Conservation (phyloP, 768 basidiomycete species). For the Cyathus striatus region DNA sequence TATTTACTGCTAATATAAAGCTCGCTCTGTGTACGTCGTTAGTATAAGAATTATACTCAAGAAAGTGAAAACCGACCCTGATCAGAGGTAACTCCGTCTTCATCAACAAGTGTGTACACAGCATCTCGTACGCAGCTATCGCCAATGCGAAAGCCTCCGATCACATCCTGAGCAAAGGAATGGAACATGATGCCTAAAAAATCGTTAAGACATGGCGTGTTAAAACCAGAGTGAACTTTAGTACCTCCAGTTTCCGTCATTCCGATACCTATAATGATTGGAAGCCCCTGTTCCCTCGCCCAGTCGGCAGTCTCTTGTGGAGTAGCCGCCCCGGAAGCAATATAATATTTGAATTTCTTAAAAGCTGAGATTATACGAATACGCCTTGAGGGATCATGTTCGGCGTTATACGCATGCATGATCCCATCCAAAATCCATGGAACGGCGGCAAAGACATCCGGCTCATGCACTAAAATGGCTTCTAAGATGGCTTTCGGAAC, state of each 20-base stretch:
- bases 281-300: constrained; percentile 18
- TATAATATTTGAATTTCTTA: constrained; percentile 17
- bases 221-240: background rate
- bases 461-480: constrained; percentile 16
- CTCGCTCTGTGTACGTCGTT: constrained; percentile 16
- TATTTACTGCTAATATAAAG: constrained; percentile 20
- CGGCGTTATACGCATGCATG: constrained; percentile 13
- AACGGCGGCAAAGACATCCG: constrained; percentile 21
- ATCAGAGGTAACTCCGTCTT: constrained; percentile 11
- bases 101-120: constrained; percentile 16
- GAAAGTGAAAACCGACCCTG: constrained; percentile 12
- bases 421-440: constrained; percentile 28
- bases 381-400: constrained; percentile 5
- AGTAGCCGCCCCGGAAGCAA: constrained; percentile 22
- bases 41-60: constrained; percentile 1
- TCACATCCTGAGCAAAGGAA: constrained; percentile 12
- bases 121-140: constrained; percentile 20
- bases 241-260: constrained; percentile 31
- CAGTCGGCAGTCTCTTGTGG: constrained; percentile 21
- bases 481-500: constrained; percentile 17
- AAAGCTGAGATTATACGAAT: constrained; percentile 8
- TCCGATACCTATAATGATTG: constrained; percentile 24
- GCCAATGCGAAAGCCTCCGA: constrained; percentile 14
- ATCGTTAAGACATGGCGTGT: background rate
- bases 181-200: constrained; percentile 22